Percentiles rank a stretch among this genome's conserved stretches.
phyloP scores from a whole-genome alignment of 1,139 yeast species.

The Saccharomycopsis hybrid region DNA sequence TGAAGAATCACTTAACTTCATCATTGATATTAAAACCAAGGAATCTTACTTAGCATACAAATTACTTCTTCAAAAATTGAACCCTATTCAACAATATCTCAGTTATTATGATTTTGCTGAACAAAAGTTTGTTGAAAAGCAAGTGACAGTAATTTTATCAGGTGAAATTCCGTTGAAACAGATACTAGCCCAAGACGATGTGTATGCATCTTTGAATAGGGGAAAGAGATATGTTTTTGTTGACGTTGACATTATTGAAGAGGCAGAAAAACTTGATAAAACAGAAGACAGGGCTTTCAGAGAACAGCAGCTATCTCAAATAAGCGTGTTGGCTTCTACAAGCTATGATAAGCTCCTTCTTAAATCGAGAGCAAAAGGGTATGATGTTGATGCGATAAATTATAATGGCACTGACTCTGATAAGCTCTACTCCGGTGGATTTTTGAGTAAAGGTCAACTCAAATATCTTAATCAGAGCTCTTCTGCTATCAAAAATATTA shows the following conservation, averaged over 20 bases:
- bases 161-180: constrained; percentile 17
- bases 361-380: too few species aligned
- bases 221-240: constrained; percentile 15
- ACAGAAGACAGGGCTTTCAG: too few species aligned
- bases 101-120: constrained; percentile 13
- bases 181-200: constrained; percentile 1
- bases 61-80: constrained; percentile 31
- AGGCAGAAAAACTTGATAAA: too few species aligned
- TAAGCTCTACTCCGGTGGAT: background rate
- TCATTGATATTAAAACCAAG: constrained; percentile 44
- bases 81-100: constrained; percentile 16
- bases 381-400: background rate
- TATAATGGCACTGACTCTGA: too few species aligned
- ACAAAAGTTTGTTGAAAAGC: constrained; percentile 5
- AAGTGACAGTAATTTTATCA: constrained; percentile 9
- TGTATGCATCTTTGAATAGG: background rate
- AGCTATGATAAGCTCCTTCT: background rate
- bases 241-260: constrained; percentile 4
- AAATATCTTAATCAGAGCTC: background rate
- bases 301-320: background rate
- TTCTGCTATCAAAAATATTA: background rate
- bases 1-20: constrained; percentile 35
- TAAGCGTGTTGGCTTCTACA: constrained; percentile 2
- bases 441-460: background rate
- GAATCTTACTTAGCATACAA: constrained; percentile 30